A percentile compares a stretch with the other conserved stretches of the same genome.
These are phyloP conservation scores for Wickerhamomyces chambardii DNA, from an alignment of 805 yeast genomes.

Conservation along the genomic window DNA sequence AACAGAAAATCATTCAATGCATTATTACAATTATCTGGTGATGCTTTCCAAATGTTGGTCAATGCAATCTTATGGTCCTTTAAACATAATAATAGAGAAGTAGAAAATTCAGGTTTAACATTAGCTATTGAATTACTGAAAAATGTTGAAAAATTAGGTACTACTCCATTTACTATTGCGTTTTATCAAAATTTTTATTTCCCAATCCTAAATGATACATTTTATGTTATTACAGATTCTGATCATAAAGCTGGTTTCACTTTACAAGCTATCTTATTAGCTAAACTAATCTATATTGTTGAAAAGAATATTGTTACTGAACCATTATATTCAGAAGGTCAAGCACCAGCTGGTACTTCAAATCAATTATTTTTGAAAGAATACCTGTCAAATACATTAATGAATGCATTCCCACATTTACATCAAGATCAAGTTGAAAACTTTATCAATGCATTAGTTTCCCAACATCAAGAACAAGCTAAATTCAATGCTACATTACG, in stretches of 20 bases:
- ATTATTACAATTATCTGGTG: constrained; percentile 79
- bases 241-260: constrained; percentile 97
- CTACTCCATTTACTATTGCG: constrained; percentile 65
- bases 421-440: constrained; percentile 74
- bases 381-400: constrained; percentile 72
- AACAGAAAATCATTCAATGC: constrained; percentile 82
- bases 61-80: constrained; percentile 98
- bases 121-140: constrained; percentile 75
- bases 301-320: constrained; percentile 65
- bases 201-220: constrained; percentile 85
- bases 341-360: constrained; percentile 79
- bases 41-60: constrained; percentile 82
- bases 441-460: constrained; percentile 70
- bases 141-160: constrained; percentile 73
- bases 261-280: constrained; percentile 75
- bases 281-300: constrained; percentile 76
- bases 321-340: constrained; percentile 73
- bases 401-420: constrained; percentile 88
- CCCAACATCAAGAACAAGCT: constrained; percentile 61
- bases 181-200: constrained; percentile 86
- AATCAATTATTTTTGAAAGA: constrained; percentile 73
- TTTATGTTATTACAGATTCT: constrained; percentile 88
- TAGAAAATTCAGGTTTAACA: constrained; percentile 84
- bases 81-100: constrained; percentile 95
- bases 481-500: constrained; percentile 81